Conservation (phyloP, 257 asterid genomes). For the Solanum neorickii region DNA sequence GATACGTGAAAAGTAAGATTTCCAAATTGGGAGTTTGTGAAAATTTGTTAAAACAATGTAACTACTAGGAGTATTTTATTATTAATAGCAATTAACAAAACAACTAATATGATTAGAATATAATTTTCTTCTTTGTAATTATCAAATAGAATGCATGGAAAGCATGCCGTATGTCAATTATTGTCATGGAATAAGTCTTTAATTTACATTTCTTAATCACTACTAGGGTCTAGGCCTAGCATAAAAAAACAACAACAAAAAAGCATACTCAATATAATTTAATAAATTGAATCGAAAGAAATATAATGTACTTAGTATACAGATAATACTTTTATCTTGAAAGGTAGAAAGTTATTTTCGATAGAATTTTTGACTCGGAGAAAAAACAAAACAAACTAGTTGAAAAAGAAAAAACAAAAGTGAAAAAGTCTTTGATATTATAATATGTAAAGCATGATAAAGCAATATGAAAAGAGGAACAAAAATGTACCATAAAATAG, state of each 20-base stretch:
- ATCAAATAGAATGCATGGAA: not conserved
- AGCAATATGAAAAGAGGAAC: no score
- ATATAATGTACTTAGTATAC: fast-evolving
- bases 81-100: not conserved
- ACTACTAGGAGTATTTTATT: not conserved
- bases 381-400: no score
- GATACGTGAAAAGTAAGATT: not conserved
- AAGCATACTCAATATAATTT: not conserved
- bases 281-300: no score
- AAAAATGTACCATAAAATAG: fast-evolving
- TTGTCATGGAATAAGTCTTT: not conserved
- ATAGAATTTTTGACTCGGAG: fast-evolving
- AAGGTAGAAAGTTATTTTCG: fast-evolving
- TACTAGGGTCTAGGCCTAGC: not conserved
- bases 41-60: not conserved
- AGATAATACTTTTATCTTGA: no score
- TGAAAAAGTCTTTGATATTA: not conserved
- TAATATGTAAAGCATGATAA: no score
- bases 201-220: not conserved
- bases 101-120: not conserved
- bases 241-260: no score
- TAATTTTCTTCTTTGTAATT: not conserved
- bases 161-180: not conserved
- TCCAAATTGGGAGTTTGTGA: not conserved
- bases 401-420: not conserved